Evolutionary conservation across 805 yeast species (phyloP).

Genomic region (Yarrowia hollandica): DNA sequence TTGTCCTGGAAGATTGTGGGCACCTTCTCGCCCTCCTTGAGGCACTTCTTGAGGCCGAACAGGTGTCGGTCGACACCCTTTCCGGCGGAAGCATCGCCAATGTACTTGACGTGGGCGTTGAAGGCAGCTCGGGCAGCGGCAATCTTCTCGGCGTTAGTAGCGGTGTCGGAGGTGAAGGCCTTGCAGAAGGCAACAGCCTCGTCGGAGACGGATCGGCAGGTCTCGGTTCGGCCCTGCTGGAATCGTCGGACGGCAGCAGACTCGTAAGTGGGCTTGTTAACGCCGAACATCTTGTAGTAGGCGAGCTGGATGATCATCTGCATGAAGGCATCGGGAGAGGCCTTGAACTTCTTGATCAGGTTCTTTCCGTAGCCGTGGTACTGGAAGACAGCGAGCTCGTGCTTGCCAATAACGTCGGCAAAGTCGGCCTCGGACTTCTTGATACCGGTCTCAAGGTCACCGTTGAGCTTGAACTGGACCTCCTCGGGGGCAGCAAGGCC

Average conservation of each 20-base stretch:
- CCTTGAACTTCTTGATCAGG: slow-evolving; percentile 77
- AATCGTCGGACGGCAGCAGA: slow-evolving; percentile 91
- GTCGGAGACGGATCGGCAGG: slow-evolving; percentile 78
- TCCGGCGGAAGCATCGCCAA: slow-evolving; percentile 78
- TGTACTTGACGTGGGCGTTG: slow-evolving; percentile 69
- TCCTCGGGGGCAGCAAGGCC: slow-evolving; percentile 42
- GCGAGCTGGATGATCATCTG: slow-evolving; percentile 92
- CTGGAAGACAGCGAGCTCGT: slow-evolving; percentile 76
- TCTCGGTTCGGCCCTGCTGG: slow-evolving; percentile 90
- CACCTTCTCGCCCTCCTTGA: slow-evolving; percentile 54
- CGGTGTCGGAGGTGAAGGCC: slow-evolving; percentile 63
- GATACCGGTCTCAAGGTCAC: slow-evolving; percentile 53
- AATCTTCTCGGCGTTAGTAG: slow-evolving; percentile 57
- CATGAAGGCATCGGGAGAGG: slow-evolving; percentile 89
- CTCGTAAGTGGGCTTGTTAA: slow-evolving; percentile 87
- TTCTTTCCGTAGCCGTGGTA: slow-evolving; percentile 84
- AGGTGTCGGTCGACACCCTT: slow-evolving; percentile 92
- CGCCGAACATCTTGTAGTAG: slow-evolving; percentile 78
- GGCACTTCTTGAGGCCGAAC: slow-evolving; percentile 78
- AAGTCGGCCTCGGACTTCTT: slow-evolving; percentile 58
- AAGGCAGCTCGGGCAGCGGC: slow-evolving; percentile 70
- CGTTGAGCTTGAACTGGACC: slow-evolving; percentile 55
- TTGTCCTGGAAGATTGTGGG: slow-evolving; percentile 78
- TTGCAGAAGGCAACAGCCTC: slow-evolving; percentile 71
- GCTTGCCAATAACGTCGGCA: slow-evolving; percentile 55